phyloP scores from a whole-genome alignment of 306 rosid genomes.

The Cyamopsis tetragonoloba region DNA sequence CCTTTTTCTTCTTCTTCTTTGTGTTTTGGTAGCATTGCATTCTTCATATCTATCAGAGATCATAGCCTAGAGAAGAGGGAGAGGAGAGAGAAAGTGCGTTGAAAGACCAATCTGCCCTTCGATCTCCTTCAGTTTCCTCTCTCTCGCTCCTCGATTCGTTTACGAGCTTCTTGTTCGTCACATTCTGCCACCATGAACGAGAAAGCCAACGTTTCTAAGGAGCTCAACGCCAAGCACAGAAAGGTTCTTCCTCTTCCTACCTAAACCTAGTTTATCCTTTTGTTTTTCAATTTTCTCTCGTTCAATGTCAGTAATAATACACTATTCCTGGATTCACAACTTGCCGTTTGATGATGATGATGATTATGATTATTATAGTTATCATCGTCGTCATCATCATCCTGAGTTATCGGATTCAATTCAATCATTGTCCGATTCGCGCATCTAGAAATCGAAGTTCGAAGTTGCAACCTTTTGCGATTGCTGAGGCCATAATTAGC shows the following conservation, averaged over 20 bases:
- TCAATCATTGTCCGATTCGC: constrained; percentile 3
- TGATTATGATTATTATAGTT: not conserved
- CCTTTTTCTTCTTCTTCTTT: not conserved
- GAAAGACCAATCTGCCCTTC: constrained; percentile 56
- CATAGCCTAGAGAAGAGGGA: constrained; percentile 26
- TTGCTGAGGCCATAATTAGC: not conserved
- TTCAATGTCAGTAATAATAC: not conserved
- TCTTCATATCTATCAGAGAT: constrained; percentile 9
- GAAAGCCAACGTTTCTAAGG: constrained; percentile 94
- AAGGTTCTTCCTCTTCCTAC: constrained; percentile 43
- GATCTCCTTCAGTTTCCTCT: constrained; percentile 40
- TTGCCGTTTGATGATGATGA: constrained; percentile 29
- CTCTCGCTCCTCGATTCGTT: constrained; percentile 29
- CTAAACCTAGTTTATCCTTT: not conserved
- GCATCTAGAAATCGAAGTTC: not conserved
- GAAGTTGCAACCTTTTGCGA: not conserved
- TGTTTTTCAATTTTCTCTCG: not conserved
- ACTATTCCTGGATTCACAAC: not conserved
- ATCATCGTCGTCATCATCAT: too few relatives aligned
- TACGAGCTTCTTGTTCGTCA: not conserved
- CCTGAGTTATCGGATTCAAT: constrained; percentile 18
- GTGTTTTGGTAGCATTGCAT: constrained; percentile 25
- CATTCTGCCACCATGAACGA: constrained; percentile 66
- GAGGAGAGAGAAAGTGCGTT: constrained; percentile 24
- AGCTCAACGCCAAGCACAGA: constrained; percentile 92